Percentiles rank a stretch among this genome's conserved stretches.
Evolutionary conservation across 495 filamentous ascomycete species (phyloP).

Genomic region (Aspergillus carlsbadensis): DNA sequence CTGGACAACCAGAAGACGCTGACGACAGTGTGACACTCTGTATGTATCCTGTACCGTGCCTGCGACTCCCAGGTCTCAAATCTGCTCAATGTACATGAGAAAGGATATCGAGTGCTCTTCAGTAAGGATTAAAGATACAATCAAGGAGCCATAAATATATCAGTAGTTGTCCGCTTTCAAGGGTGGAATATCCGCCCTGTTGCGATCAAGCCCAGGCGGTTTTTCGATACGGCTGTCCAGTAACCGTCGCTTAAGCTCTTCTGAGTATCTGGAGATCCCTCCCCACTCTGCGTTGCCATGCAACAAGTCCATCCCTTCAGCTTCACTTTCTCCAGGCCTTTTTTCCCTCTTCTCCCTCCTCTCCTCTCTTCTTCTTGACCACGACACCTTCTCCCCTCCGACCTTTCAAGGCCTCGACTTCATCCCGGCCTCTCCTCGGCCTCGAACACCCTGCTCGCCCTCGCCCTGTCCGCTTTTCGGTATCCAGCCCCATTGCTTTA

Average conservation of each 20-base stretch:
- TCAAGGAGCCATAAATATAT: background rate
- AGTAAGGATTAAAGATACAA: background rate
- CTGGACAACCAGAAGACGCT: conserved; percentile 6
- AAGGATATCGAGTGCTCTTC: background rate
- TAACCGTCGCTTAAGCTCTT: conserved; percentile 29
- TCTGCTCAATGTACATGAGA: background rate
- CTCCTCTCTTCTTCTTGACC: conserved; percentile 24
- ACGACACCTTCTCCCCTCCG: conserved; percentile 12
- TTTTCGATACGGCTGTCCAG: conserved; percentile 17
- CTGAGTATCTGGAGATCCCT: conserved; percentile 42
- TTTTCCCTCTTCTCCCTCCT: conserved; percentile 30
- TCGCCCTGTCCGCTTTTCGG: conserved; percentile 16
- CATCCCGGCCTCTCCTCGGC: conserved; percentile 13
- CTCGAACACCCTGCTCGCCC: conserved; percentile 18
- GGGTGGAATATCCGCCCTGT: conserved; percentile 6
- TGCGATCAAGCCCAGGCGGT: conserved; percentile 10
- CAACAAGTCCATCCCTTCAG: conserved; percentile 53
- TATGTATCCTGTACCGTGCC: conserved; percentile 2
- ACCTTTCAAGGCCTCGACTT: conserved; percentile 20
- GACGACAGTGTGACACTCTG: conserved; percentile 10
- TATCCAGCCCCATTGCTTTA: conserved; percentile 26
- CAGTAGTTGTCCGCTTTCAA: background rate
- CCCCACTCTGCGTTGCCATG: conserved; percentile 53
- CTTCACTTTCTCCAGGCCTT: conserved; percentile 44
- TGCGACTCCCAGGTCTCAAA: background rate